A percentile compares a stretch with the other conserved stretches of the same genome.
Conservation (phyloP, 2,329 filamentous ascomycete species). For the Trichoderma pleuroti region DNA sequence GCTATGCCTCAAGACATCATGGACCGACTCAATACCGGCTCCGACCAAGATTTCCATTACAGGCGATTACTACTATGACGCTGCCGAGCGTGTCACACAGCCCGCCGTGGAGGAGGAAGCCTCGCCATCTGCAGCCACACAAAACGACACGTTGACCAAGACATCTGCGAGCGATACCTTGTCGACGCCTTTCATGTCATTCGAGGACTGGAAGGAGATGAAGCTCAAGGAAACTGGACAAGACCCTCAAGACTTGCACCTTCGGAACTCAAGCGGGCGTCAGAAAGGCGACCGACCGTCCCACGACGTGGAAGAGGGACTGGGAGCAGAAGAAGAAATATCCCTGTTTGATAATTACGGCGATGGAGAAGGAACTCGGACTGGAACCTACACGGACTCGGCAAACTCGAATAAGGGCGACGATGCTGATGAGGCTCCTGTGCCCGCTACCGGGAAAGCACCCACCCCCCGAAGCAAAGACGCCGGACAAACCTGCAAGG, state of each 20-base stretch:
- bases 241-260: conserved; percentile 60
- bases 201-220: conserved; percentile 97
- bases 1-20: conserved; percentile 67
- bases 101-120: not conserved
- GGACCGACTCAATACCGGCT: conserved; percentile 37
- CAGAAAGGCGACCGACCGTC: conserved; percentile 45
- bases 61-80: not conserved
- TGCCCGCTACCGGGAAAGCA: conserved; percentile 48
- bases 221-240: conserved; percentile 85
- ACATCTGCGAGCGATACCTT: conserved; percentile 15
- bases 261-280: conserved; percentile 54
- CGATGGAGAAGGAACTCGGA: conserved; percentile 22
- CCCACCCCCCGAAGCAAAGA: conserved; percentile 74
- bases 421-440: conserved; percentile 38
- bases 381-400: not conserved
- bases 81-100: not conserved
- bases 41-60: conserved; percentile 5
- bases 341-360: conserved; percentile 46
- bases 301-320: conserved; percentile 64
- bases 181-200: conserved; percentile 72
- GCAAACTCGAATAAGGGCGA: conserved; percentile 15
- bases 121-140: not conserved
- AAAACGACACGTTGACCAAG: conserved; percentile 5
- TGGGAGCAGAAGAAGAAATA: conserved; percentile 89
- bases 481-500: conserved; percentile 95